Percentiles rank a stretch among this genome's conserved stretches.
Evolutionary conservation across 202 grass and related monocot species (phyloP).

Genomic region (Elaeis oleifera): DNA sequence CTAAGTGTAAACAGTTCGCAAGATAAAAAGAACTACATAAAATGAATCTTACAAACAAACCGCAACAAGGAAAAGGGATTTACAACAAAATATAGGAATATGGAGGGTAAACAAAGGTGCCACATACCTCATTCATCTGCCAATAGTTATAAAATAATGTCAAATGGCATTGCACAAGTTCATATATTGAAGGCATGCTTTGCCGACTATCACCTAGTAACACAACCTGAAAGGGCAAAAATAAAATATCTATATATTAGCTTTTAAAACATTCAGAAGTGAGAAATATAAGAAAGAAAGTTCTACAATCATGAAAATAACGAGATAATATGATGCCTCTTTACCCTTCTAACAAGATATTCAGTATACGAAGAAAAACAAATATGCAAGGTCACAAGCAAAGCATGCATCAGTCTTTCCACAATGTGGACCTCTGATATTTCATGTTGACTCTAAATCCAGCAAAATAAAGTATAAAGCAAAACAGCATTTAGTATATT

Average conservation of each 20-base stretch:
- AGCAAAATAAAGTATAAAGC: no score
- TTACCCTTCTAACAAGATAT: no score
- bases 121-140: conserved; percentile 73
- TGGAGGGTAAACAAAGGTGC: not conserved
- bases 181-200: conserved; percentile 42
- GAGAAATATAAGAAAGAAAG: no score
- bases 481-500: no score
- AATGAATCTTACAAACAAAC: not conserved
- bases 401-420: no score
- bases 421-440: no score
- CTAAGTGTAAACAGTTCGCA: conserved; percentile 18
- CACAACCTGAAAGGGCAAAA: conserved; percentile 37
- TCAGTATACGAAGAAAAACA: no score
- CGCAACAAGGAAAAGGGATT: not conserved
- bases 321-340: no score
- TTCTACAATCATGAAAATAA: no score
- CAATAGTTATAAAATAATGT: conserved; percentile 86
- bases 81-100: not conserved
- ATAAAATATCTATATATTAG: conserved; percentile 8
- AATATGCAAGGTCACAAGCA: no score
- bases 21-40: conserved; percentile 10
- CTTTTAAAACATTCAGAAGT: not conserved
- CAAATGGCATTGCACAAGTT: conserved; percentile 60
- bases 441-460: no score
- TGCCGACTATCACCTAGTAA: conserved; percentile 37